Base-by-base conservation (phyloP, 139 green algal species). In the Marvania coccoides region DNA sequence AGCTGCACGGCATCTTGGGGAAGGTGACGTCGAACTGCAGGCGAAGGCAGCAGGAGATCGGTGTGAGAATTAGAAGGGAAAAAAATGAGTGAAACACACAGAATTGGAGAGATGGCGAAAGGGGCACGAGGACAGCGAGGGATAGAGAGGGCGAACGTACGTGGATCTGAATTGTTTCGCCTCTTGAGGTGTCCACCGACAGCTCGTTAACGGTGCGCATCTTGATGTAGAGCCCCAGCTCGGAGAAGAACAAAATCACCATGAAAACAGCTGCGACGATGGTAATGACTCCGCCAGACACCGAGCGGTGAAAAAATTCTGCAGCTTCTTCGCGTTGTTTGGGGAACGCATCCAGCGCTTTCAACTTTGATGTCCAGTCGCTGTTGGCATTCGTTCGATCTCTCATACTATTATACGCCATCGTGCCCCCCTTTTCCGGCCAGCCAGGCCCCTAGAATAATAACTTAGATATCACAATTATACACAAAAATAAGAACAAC, bases 1-100 rank as follows among this genome's bases (percentile, higher is more conserved):
- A 92, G 1, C 82, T 74, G 65, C 94, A 99, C 14, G 91, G 85
- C 77, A 98, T 81, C 15, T 63, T 70, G 1, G 85, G 89, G 30
- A 99, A 95, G 0, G 85, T 93, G 45, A 99, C 57, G 67, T 99
- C 90, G 28, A 98, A 83, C 84, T 95, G 82, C 62, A 76, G 14
- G 19, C 30, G 5, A 4, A 34, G 31, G 8, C 4, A 37, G 24
- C 24, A 3, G 19, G 19, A 51, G 19, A 28, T 28, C 19, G 42
- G 42, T 19, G 42, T 19, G 42, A 19, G 42, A 51, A 19, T 51
- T 51, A 19, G 19, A 19, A 51, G 42, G 19, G 38, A 10, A 12
- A 10, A 12, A 12, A 12, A 47, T 12, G 24, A 31, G 7, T 54
- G 19, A 5, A 54, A 8, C 19, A n/a, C 12, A n/a, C 6, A n/a